Evolutionary conservation across 257 asterid genomes (phyloP).

Genomic region (Solanum commersonii): DNA sequence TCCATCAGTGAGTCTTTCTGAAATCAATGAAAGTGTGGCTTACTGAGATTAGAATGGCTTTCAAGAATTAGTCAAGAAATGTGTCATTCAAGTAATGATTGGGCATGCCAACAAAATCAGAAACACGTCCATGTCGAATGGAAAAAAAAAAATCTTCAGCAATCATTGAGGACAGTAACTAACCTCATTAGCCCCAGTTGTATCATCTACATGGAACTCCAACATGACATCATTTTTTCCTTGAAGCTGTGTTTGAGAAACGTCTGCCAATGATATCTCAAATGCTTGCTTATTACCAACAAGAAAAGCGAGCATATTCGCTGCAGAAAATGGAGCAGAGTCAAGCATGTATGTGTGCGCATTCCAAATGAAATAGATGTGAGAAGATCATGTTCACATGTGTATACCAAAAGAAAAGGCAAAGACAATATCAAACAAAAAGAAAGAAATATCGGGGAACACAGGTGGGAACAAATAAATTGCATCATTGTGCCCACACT

Average conservation of each 20-base stretch:
- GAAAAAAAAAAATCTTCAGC: neutral
- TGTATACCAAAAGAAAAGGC: neutral
- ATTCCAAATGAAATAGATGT: neutral
- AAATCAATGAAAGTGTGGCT: neutral
- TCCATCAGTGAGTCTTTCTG: conserved; percentile 99
- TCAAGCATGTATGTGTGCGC: neutral
- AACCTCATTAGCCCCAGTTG: conserved; percentile 98
- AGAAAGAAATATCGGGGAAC: neutral
- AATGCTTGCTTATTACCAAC: conserved; percentile 89
- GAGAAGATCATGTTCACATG: neutral
- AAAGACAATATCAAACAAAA: neutral
- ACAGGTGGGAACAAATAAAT: neutral
- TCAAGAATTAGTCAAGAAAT: neutral
- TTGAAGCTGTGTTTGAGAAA: conserved; percentile 95
- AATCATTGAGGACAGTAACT: neutral
- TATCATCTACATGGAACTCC: conserved; percentile 95
- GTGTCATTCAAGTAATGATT: neutral
- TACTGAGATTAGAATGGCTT: neutral
- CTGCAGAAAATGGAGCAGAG: conserved; percentile 21
- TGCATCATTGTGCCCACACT: neutral
- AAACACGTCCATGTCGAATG: neutral
- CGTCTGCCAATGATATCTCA: conserved; percentile 91
- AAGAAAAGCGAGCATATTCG: conserved; percentile 69
- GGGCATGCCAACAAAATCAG: neutral
- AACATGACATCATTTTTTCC: conserved; percentile 91